These are phyloP conservation scores for Balansia obtecta DNA, from an alignment of 2,329 filamentous ascomycete genomes.

Conservation along the genomic window DNA sequence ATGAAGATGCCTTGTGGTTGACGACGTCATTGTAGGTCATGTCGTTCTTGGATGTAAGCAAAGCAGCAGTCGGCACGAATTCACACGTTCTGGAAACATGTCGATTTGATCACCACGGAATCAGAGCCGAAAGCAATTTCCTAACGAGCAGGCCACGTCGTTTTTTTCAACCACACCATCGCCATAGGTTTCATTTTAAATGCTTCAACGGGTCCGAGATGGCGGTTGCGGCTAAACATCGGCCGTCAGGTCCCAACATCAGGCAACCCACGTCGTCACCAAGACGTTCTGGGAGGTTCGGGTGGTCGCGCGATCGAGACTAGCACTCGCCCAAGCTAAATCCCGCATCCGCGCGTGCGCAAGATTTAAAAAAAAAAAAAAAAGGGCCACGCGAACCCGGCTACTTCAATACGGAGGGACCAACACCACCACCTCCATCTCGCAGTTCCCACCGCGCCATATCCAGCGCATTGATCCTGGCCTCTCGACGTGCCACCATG, in stretches of 20 bases:
- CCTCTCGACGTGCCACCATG: conserved; percentile 33
- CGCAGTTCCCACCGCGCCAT: background rate
- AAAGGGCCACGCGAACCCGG: background rate
- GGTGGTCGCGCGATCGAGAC: background rate
- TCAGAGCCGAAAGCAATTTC: no score
- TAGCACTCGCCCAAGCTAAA: background rate
- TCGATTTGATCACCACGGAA: no score
- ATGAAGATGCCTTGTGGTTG: no score
- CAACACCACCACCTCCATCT: no score
- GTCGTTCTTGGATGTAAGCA: no score
- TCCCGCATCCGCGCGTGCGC: background rate
- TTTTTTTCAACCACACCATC: no score
- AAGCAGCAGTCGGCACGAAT: no score
- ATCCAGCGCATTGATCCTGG: background rate
- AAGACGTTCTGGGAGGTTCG: background rate
- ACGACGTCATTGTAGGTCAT: no score
- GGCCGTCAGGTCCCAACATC: background rate
- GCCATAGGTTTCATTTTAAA: no score
- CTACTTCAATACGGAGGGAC: background rate
- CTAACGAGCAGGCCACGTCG: no score
- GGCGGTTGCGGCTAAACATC: conserved; percentile 2
- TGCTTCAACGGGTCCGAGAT: background rate
- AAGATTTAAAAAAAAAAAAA: no score
- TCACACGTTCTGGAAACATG: no score
- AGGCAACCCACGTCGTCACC: background rate